These are phyloP conservation scores for Lyophyllum atratum DNA, from an alignment of 768 basidiomycete species.

Conservation along the genomic window DNA sequence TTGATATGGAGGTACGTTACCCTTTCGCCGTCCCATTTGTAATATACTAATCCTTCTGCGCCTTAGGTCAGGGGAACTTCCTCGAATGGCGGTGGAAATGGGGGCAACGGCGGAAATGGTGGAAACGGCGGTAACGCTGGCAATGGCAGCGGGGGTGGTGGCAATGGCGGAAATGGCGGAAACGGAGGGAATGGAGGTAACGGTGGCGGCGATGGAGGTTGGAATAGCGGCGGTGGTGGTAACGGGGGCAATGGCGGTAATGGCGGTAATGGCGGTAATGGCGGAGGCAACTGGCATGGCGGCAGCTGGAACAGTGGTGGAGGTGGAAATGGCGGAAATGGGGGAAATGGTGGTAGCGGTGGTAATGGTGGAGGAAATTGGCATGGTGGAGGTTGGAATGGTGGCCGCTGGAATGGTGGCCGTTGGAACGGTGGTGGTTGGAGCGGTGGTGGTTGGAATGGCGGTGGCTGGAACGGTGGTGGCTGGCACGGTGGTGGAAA, in stretches of 20 bases:
- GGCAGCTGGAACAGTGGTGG: too few species aligned
- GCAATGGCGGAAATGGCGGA: not conserved
- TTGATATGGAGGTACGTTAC: not conserved
- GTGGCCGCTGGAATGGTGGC: too few species aligned
- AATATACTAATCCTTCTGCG: not conserved
- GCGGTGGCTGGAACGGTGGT: too few species aligned
- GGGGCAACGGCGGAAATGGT: not conserved
- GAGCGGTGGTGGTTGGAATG: too few species aligned
- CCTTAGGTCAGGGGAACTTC: not conserved
- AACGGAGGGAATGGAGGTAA: not conserved
- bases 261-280: not conserved
- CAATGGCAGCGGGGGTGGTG: not conserved
- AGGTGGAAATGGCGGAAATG: not conserved
- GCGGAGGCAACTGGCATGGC: not conserved
- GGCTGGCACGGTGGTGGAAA: not conserved
- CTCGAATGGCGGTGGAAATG: not conserved
- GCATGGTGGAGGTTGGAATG: too few species aligned
- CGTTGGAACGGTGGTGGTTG: too few species aligned
- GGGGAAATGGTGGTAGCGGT: not conserved
- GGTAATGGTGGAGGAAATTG: too few species aligned
- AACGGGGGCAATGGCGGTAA: too few species aligned
- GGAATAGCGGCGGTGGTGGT: not conserved
- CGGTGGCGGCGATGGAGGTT: not conserved
- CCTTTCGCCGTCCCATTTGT: not conserved
- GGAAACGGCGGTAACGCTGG: too few species aligned